Conservation (phyloP, 352 stramenopile genomes). For the Blastocystis sp. region DNA sequence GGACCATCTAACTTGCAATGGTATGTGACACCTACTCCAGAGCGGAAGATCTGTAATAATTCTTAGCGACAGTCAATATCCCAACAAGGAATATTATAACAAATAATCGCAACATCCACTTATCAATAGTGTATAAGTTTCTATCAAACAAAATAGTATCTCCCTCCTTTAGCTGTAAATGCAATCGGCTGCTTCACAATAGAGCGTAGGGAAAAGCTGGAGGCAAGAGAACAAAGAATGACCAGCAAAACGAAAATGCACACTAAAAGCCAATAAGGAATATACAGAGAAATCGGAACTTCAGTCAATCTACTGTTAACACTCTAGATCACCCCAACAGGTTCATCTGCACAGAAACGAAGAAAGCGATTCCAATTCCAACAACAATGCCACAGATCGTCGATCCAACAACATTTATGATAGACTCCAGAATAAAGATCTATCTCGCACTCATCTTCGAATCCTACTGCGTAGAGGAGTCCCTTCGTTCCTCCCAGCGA, state of each 20-base stretch:
- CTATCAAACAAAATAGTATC: not conserved
- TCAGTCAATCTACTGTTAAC: not conserved
- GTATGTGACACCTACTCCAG: no score
- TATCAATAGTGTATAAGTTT: not conserved
- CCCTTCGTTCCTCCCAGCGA: not conserved
- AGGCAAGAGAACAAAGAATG: not conserved
- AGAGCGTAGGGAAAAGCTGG: not conserved
- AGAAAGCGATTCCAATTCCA: not conserved
- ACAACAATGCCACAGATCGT: not conserved
- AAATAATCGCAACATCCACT: not conserved
- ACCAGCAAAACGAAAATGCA: not conserved
- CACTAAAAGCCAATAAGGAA: not conserved
- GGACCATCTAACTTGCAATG: no score
- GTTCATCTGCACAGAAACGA: conserved; percentile 47
- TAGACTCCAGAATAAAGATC: conserved; percentile 25
- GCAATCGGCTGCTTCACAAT: conserved; percentile 36
- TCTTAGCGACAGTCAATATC: not conserved
- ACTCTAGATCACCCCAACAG: not conserved
- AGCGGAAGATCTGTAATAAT: no score
- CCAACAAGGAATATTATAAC: not conserved
- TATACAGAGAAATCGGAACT: not conserved
- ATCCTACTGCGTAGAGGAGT: not conserved
- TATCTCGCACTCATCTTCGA: not conserved
- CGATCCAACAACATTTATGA: not conserved
- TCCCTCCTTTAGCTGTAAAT: conserved; percentile 48